phyloP scores from a whole-genome alignment of 2,329 filamentous ascomycete species.

The Chaetomium sp. region DNA sequence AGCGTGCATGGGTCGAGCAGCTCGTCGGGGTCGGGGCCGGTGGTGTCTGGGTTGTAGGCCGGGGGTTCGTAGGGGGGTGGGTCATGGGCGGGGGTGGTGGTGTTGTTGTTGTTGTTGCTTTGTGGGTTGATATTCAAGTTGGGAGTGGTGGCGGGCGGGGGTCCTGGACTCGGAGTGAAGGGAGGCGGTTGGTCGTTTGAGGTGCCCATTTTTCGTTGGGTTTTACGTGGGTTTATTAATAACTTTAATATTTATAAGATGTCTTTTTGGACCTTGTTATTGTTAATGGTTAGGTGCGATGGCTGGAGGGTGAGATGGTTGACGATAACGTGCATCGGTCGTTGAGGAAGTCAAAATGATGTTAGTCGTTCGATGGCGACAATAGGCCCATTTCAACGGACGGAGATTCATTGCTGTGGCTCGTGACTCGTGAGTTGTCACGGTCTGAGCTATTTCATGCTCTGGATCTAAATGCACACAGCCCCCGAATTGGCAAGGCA shows the following conservation, averaged over 20 bases:
- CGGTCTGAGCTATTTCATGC: neutral
- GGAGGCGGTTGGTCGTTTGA: neutral
- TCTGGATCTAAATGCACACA: neutral
- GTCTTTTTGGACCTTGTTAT: neutral
- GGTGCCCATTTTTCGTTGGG: neutral
- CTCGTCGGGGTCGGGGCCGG: constrained; percentile 24
- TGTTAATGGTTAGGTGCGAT: neutral
- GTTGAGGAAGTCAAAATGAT: neutral
- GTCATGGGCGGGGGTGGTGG: neutral
- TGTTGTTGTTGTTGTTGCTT: neutral
- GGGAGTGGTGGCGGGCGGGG: neutral
- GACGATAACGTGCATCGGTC: neutral
- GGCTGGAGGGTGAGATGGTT: too few species aligned
- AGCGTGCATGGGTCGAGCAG: constrained; percentile 22
- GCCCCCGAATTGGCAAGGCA: neutral
- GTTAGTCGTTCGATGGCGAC: neutral
- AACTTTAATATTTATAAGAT: neutral
- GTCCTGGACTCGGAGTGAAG: neutral
- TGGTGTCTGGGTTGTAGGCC: constrained; percentile 23
- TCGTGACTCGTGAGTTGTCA: neutral
- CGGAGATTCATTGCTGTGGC: neutral
- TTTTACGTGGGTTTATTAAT: neutral
- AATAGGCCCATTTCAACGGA: neutral
- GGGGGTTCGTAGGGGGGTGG: constrained; percentile 23
- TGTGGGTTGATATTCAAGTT: neutral